Conservation (phyloP, 2,329 filamentous ascomycete genomes). For the Cercospora sp. region DNA sequence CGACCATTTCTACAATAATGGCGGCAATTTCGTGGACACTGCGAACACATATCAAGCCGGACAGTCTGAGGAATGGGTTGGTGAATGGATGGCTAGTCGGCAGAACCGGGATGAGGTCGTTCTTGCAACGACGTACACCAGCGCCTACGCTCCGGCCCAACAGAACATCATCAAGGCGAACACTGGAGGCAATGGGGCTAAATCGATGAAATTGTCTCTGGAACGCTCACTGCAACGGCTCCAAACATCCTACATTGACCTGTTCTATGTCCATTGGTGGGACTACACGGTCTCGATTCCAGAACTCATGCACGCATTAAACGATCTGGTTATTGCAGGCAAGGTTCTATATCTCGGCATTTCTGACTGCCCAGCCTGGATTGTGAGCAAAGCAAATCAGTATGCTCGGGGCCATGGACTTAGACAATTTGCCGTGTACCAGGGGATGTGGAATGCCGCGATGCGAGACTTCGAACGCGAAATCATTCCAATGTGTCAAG, state of each 20-base stretch:
- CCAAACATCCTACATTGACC: background rate
- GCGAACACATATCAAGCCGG: too few relatives aligned
- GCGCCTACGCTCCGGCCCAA: background rate
- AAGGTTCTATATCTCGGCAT: constrained; percentile 50
- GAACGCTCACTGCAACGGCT: background rate
- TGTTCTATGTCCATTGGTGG: background rate
- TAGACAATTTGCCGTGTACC: constrained; percentile 40
- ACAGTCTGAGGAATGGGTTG: too few relatives aligned
- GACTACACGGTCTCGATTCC: background rate
- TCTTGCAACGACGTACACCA: background rate
- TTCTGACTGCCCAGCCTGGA: constrained; percentile 48
- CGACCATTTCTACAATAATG: too few relatives aligned
- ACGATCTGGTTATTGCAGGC: constrained; percentile 44
- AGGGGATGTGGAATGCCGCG: constrained; percentile 45
- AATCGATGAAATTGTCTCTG: background rate
- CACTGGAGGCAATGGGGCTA: background rate
- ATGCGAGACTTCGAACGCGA: constrained; percentile 48
- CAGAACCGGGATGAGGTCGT: too few relatives aligned
- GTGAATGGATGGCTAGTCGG: too few relatives aligned
- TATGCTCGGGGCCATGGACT: constrained; percentile 43
- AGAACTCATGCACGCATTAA: constrained; percentile 48
- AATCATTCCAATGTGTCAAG: constrained; percentile 45
- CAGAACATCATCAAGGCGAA: background rate
- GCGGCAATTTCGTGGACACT: too few relatives aligned
- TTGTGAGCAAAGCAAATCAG: constrained; percentile 42